Base-by-base conservation (phyloP, 2,329 filamentous ascomycete genomes). In the Neonectria ditissima region DNA sequence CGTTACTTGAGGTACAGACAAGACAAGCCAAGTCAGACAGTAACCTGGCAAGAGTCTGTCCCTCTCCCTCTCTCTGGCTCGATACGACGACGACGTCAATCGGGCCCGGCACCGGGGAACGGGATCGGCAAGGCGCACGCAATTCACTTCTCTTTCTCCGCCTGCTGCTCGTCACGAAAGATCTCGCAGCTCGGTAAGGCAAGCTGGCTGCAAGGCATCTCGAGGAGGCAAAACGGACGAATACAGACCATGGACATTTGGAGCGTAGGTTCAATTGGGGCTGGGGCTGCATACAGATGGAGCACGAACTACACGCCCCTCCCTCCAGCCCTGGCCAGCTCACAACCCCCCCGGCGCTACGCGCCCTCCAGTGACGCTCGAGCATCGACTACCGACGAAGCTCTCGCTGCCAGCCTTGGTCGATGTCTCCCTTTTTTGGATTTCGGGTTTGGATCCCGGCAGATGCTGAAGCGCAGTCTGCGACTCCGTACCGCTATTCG, bases 221-320 rank as follows among this genome's bases (percentile, higher is more conserved):
- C 32, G 41, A 59, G 54, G 50, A 55, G 52, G 55, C 26, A 43
- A 48, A 54, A 56, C 64, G 30, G 44, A 37, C 48, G 65, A 62
- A 66, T 48, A 59, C 51, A 45, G 47, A 53, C 24, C 13, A 62
- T 26, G 55, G 44, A 30, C 32, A 34, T 34, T 30, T 30, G 37
- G 37, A 39, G 32, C 32, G 32, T 37, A 14, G 14, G 45, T 59
- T 54, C 55, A 47, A 67, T 67, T 58, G 59, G 50, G 32, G 14
- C 51, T 55, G 43, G 55, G 41, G 52, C 37, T 37, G 50, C 37
- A 37, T 16, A 37, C 14, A 64, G 67, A 18, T 41, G 37, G 37
- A 64, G 67, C 66, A 70, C 63, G 62, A 71, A 68, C 68, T 64
- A 66, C 67, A 69, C 65, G 45, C 66, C 69, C 68, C 58, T 57